A percentile compares a stretch with the other conserved stretches of the same genome.
These are phyloP conservation scores for Puccinia hordei DNA, from an alignment of 1,284 basidiomycete species.

Conservation along the genomic window DNA sequence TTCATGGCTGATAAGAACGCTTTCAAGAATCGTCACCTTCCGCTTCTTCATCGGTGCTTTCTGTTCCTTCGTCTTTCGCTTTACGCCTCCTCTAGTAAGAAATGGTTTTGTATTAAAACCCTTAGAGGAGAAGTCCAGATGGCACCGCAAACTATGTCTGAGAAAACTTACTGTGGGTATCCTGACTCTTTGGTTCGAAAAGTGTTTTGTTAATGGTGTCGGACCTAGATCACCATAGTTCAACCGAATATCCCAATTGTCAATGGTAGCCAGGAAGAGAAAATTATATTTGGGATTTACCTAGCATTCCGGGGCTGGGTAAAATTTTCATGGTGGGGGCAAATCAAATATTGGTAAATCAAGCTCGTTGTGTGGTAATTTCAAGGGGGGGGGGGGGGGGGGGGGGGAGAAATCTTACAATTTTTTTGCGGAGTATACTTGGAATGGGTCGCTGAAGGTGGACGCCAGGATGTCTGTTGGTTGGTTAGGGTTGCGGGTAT, in stretches of 20 bases:
- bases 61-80: constrained; percentile 32
- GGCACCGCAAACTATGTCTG: neutral
- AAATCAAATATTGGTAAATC: neutral
- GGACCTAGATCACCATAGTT: neutral
- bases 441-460: constrained; percentile 80
- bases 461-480: constrained; percentile 76
- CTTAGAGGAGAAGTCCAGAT: neutral
- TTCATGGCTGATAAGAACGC: neutral
- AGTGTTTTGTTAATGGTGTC: constrained; percentile 36
- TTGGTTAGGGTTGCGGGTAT: constrained; percentile 56
- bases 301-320: constrained; percentile 41
- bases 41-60: constrained; percentile 15
- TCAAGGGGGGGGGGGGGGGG: no score
- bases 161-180: constrained; percentile 38
- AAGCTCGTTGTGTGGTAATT: neutral
- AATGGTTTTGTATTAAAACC: neutral
- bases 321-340: neutral
- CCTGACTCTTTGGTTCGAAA: constrained; percentile 36
- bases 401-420: constrained; percentile 61
- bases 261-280: neutral
- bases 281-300: neutral
- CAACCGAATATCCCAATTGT: neutral
- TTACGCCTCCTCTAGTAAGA: constrained; percentile 19
- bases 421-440: constrained; percentile 86
- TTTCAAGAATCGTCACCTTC: constrained; percentile 6